phyloP scores from a whole-genome alignment of 164 flowering plant species.

The Annona squamosa region DNA sequence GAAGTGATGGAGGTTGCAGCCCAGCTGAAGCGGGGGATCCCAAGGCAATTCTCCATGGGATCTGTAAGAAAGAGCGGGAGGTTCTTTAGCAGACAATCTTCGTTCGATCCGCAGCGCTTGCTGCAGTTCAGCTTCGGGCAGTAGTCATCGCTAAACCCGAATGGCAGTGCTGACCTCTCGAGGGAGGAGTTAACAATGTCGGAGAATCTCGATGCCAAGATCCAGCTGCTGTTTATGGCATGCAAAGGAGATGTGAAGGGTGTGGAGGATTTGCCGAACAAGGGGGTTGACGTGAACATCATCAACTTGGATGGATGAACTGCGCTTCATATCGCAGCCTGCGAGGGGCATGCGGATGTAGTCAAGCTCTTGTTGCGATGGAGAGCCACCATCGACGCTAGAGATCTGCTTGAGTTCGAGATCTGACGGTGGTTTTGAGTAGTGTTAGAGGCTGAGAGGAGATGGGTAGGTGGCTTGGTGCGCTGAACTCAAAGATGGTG shows the following conservation, averaged over 20 bases:
- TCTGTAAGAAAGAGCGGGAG: slow-evolving; percentile 45
- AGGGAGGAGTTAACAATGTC: slow-evolving; percentile 61
- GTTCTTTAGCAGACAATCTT: slow-evolving; percentile 53
- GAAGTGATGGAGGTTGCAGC: slow-evolving; percentile 40
- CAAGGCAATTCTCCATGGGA: slow-evolving; percentile 84
- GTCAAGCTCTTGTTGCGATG: slow-evolving; percentile 55
- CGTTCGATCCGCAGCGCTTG: slow-evolving; percentile 62
- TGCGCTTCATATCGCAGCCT: slow-evolving; percentile 86
- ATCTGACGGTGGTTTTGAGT: slow-evolving; percentile 17
- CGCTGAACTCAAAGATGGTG: no score
- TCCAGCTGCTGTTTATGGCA: slow-evolving; percentile 81
- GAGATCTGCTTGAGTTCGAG: slow-evolving; percentile 99
- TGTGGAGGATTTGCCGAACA: slow-evolving; percentile 67
- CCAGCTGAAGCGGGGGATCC: slow-evolving; percentile 75
- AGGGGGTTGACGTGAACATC: slow-evolving; percentile 82
- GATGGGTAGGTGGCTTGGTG: no score
- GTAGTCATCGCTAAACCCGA: slow-evolving; percentile 83
- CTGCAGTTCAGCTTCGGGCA: slow-evolving; percentile 74
- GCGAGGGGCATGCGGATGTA: slow-evolving; percentile 86
- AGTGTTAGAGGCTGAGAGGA: no score
- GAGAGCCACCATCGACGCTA: slow-evolving; percentile 80
- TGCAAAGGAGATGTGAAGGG: slow-evolving; percentile 66
- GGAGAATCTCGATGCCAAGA: slow-evolving; percentile 82
- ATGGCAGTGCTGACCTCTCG: slow-evolving; percentile 36
- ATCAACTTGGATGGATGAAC: slow-evolving; percentile 94